Conservation (phyloP, 495 filamentous ascomycete genomes). For the Talaromyces proteolyticus region DNA sequence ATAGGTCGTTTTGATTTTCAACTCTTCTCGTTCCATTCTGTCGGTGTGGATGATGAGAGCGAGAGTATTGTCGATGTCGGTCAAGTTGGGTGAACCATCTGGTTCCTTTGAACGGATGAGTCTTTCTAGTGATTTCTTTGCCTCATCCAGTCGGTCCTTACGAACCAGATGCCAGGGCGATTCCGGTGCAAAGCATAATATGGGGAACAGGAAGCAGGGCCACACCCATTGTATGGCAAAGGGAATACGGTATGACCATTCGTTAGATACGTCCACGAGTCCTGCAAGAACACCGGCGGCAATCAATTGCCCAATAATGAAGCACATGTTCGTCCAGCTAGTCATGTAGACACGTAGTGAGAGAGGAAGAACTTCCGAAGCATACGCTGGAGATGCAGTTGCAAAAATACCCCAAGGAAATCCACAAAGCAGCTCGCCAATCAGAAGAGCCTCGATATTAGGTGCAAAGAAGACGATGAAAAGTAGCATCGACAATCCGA, state of each 20-base stretch:
- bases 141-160: slow-evolving; percentile 2
- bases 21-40: too few species aligned
- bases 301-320: slow-evolving; percentile 19
- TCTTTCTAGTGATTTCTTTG: background rate
- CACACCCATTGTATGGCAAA: slow-evolving; percentile 19
- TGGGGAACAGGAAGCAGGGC: slow-evolving; percentile 16
- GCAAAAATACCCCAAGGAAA: background rate
- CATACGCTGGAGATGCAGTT: background rate
- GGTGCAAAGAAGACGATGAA: background rate
- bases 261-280: slow-evolving; percentile 19
- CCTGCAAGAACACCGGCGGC: slow-evolving; percentile 28
- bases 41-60: background rate
- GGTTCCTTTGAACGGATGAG: background rate
- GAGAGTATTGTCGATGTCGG: background rate
- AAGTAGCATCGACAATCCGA: background rate
- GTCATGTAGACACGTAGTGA: background rate
- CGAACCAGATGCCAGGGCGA: slow-evolving; percentile 42
- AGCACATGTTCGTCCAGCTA: background rate
- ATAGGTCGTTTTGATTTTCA: slow-evolving; percentile 11
- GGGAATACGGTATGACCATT: slow-evolving; percentile 24
- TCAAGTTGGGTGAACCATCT: too few species aligned
- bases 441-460: background rate
- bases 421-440: background rate
- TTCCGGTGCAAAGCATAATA: slow-evolving; percentile 34
- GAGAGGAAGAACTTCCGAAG: background rate